Conservation (phyloP, 768 basidiomycete species). For the Boletus sensibilis region DNA sequence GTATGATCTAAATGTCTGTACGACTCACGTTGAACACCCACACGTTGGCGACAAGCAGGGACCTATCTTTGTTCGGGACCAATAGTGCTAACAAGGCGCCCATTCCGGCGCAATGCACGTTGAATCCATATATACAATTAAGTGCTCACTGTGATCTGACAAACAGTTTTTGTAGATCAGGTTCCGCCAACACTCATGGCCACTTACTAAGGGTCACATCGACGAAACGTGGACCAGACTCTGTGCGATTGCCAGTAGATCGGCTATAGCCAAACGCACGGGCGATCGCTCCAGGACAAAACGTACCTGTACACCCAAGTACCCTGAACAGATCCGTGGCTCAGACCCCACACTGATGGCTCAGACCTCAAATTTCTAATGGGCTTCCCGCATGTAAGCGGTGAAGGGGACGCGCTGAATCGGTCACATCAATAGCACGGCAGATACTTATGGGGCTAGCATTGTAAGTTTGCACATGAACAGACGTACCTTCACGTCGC, state of each 20-base stretch:
- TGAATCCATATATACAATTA: slow-evolving; percentile 6
- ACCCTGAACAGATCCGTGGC: background rate
- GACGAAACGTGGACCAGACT: background rate
- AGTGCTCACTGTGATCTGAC: background rate
- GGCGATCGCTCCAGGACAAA: slow-evolving; percentile 14
- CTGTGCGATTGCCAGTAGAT: background rate
- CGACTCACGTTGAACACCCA: slow-evolving; percentile 6
- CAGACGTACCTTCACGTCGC: background rate
- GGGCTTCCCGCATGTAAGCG: background rate
- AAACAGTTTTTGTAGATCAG: slow-evolving; percentile 11
- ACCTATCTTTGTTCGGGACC: slow-evolving; percentile 5
- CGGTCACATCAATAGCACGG: background rate
- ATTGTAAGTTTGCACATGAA: background rate
- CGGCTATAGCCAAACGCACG: background rate
- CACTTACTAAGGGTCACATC: background rate
- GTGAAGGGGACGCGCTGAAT: background rate
- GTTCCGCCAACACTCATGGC: background rate
- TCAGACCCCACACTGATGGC: background rate
- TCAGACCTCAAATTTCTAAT: background rate
- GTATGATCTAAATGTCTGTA: background rate
- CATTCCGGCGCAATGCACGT: slow-evolving; percentile 4
- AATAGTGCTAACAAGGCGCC: slow-evolving; percentile 6
- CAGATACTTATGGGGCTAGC: background rate
- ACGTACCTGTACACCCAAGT: background rate
- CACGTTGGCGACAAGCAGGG: background rate